phyloP scores from a whole-genome alignment of 176 grass and related monocot genomes.

The Aegilops bicornis region DNA sequence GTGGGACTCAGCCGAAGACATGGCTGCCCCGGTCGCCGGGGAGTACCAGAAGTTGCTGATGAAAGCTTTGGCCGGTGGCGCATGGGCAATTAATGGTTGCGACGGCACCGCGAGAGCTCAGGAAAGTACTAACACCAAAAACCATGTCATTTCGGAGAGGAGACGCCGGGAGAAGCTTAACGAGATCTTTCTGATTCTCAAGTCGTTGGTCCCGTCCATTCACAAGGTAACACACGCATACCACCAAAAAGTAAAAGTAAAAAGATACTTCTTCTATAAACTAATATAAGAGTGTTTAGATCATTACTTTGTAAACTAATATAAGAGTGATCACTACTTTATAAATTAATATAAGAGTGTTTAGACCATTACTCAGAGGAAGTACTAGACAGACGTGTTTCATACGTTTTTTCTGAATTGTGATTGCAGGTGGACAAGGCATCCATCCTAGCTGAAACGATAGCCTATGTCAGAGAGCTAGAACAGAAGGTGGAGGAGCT shows the following conservation, averaged over 20 bases:
- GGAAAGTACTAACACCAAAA: conserved; percentile 32
- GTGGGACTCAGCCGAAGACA: background rate
- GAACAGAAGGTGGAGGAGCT: conserved; percentile 60
- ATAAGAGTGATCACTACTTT: too few relatives aligned
- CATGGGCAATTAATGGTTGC: conserved; percentile 33
- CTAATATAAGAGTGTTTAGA: too few relatives aligned
- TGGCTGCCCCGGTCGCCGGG: background rate
- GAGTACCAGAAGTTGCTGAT: conserved; percentile 74
- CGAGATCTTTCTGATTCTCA: conserved; percentile 79
- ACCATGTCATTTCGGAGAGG: conserved; percentile 67
- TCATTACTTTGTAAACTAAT: too few relatives aligned
- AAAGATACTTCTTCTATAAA: too few relatives aligned
- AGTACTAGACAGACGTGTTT: too few relatives aligned
- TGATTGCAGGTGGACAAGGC: conserved; percentile 70
- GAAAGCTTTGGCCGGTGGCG: conserved; percentile 45
- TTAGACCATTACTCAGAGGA: too few relatives aligned
- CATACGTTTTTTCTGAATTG: background rate
- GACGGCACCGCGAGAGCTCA: background rate
- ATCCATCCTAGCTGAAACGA: conserved; percentile 71
- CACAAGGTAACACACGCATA: conserved; percentile 47
- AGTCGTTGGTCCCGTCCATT: conserved; percentile 67
- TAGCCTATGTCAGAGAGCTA: conserved; percentile 73
- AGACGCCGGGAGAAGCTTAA: conserved; percentile 81
- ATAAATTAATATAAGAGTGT: too few relatives aligned
- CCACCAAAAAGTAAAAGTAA: too few relatives aligned